These are phyloP conservation scores for Fusarium sp. DNA, from an alignment of 2,329 filamentous ascomycete species.

Conservation along the genomic window DNA sequence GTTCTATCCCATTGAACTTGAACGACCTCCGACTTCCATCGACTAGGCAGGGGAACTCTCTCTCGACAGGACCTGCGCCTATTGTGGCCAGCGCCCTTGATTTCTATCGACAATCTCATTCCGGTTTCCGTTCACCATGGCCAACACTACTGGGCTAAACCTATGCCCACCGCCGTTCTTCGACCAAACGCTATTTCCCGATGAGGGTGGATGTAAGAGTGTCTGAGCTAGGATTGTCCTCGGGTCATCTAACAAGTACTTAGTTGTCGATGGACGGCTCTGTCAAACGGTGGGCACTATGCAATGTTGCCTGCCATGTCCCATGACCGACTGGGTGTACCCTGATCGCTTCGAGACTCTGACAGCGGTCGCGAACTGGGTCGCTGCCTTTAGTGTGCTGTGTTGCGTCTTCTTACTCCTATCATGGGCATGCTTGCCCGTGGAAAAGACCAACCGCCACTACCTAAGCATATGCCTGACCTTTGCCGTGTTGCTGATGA, in stretches of 20 bases:
- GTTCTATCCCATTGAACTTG: constrained; percentile 4
- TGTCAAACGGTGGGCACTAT: constrained; percentile 59
- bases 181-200: constrained; percentile 66
- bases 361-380: constrained; percentile 76
- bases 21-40: constrained; percentile 1
- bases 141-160: constrained; percentile 52
- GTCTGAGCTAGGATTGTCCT: neutral
- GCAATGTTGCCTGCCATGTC: constrained; percentile 89
- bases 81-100: constrained; percentile 7
- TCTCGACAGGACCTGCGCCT: constrained; percentile 11
- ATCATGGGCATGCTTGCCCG: constrained; percentile 80
- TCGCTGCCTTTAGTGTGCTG: constrained; percentile 76
- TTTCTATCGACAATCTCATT: neutral
- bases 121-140: constrained; percentile 37
- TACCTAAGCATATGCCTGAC: constrained; percentile 91
- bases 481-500: constrained; percentile 77
- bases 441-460: constrained; percentile 89
- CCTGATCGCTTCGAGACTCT: constrained; percentile 66
- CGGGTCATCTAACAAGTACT: constrained; percentile 12
- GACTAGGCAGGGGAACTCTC: neutral
- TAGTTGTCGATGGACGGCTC: constrained; percentile 65
- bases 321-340: constrained; percentile 78
- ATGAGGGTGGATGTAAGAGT: constrained; percentile 69
- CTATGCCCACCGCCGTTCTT: constrained; percentile 74
- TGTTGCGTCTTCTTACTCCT: constrained; percentile 78